phyloP scores from a whole-genome alignment of 129 eudicot species.

The Helianthus annuus region DNA sequence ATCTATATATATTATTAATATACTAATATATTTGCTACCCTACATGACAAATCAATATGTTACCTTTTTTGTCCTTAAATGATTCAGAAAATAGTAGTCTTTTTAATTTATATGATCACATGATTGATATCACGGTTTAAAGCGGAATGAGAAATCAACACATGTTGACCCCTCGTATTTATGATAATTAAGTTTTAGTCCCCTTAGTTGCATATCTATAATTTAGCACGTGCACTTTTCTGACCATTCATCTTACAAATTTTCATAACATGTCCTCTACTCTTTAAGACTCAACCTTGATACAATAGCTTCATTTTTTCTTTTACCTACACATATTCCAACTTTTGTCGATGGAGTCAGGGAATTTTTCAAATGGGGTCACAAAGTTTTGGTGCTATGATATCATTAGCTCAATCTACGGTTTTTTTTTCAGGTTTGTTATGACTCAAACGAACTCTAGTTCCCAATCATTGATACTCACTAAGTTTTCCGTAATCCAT shows the following conservation, averaged over 20 bases:
- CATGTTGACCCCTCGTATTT: conserved; percentile 16
- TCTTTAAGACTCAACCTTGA: too few relatives aligned
- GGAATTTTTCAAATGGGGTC: too few relatives aligned
- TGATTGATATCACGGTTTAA: conserved; percentile 20
- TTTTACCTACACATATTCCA: background rate
- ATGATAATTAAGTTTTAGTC: background rate
- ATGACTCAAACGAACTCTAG: too few relatives aligned
- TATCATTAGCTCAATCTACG: too few relatives aligned
- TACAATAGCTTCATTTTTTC: too few relatives aligned
- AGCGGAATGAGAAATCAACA: background rate
- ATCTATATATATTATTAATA: background rate
- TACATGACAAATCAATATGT: conserved; percentile 20
- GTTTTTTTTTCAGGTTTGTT: too few relatives aligned
- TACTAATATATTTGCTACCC: background rate
- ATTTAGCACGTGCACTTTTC: background rate
- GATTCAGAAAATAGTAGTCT: background rate
- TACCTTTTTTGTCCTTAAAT: conserved; percentile 11
- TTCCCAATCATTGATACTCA: too few relatives aligned
- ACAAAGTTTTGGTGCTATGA: too few relatives aligned
- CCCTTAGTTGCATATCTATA: background rate
- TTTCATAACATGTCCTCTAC: background rate
- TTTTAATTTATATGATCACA: conserved; percentile 3
- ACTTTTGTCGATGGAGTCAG: background rate
- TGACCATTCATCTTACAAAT: background rate
- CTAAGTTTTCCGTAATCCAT: too few relatives aligned